Evolutionary conservation across 768 basidiomycete species (phyloP).

Genomic region (Podaxis sp.): DNA sequence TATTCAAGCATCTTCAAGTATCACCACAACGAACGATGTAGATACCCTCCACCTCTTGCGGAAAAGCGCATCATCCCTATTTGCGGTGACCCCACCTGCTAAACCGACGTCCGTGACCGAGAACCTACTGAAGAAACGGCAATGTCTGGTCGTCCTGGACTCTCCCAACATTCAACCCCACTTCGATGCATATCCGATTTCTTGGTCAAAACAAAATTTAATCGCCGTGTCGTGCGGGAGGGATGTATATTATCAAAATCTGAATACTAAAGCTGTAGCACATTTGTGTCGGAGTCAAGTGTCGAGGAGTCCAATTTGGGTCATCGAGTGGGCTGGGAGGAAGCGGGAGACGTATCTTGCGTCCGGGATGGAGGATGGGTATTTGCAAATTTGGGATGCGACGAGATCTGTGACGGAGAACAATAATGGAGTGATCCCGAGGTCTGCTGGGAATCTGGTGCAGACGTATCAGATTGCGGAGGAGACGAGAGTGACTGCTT

Average conservation of each 20-base stretch:
- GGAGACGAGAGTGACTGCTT: constrained; percentile 17
- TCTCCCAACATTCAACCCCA: constrained; percentile 59
- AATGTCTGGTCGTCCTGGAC: constrained; percentile 60
- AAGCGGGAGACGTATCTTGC: constrained; percentile 43
- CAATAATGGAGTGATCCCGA: constrained; percentile 18
- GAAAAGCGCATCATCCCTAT: constrained; percentile 50
- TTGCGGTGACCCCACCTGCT: constrained; percentile 27
- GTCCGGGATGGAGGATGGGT: constrained; percentile 48
- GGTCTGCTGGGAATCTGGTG: constrained; percentile 1
- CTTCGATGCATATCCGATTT: constrained; percentile 54
- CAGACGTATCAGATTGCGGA: constrained; percentile 22
- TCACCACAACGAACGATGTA: constrained; percentile 27
- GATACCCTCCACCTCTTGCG: constrained; percentile 49
- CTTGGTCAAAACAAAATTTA: constrained; percentile 57
- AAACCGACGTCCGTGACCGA: constrained; percentile 52
- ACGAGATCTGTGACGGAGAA: constrained; percentile 25
- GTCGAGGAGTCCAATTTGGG: constrained; percentile 34
- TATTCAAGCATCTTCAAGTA: not conserved
- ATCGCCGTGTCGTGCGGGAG: constrained; percentile 63
- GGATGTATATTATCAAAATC: constrained; percentile 63
- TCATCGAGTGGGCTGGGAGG: constrained; percentile 51
- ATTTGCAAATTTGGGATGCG: constrained; percentile 56
- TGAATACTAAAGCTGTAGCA: constrained; percentile 50
- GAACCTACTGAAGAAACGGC: constrained; percentile 51
- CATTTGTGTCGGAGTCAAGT: constrained; percentile 43